Base-by-base conservation (phyloP, 116 monocot species). In the Zostera marina region DNA sequence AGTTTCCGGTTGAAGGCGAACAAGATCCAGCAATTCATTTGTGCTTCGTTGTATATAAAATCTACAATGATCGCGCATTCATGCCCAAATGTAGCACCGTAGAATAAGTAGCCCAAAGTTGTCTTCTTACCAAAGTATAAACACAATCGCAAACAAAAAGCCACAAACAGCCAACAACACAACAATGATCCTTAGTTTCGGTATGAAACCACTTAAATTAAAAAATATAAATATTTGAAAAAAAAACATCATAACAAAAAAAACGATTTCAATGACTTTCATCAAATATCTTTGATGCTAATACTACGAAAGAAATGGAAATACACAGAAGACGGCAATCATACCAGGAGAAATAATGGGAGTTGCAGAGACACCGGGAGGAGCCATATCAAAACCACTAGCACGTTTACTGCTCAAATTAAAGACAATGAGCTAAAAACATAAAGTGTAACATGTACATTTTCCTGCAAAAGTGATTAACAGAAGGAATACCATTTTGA, bases 101-200 rank as follows among this genome's bases (percentile, higher is more conserved):
- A 58, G 70, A 68, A 62, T 66, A 70, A 64, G 70, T 61, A 23
- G 63, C 62, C 73, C 68, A 65, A 74, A 38, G 73, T 63, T 80
- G 85, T 57, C 85, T 80, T 85, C 81, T 75, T 77, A 68, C 77
- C 67, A 72, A 61, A 62, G 47, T 57, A 72, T 58, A 64, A 64
- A 75, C 59, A 76, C 70, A 85, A 56, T 69, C 72, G 75, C 68
- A 85, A 41, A 81, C 80, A 80, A 73, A 70, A 56, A 74, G 77
- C 58, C 74, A 80, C 77, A 79, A 63, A 77, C 77, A 81, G 68
- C 71, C 73, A 80, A 71, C 79, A 77, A 74, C 76, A 77, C 69
- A 80, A 80, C 63, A 78, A 73, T 24, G 49, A 20, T 60, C 63
- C 76, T 81, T 53, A 81, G 81, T 81, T 71, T 68, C 63, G 45